Evolutionary conservation across 202 grass and related monocot genomes (phyloP).

Genomic region (Zizania palustris): DNA sequence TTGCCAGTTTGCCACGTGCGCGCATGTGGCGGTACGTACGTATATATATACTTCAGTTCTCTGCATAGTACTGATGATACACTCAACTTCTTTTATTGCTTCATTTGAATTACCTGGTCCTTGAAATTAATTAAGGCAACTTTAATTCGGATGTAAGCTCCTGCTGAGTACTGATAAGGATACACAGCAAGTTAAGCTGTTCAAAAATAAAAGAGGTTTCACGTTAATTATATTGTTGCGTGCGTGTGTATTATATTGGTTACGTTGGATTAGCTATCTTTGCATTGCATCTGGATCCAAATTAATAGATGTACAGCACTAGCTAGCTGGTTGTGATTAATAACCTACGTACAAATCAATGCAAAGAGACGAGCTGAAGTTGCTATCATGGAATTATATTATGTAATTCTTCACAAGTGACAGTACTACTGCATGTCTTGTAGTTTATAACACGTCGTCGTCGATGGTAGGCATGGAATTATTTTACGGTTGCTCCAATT

Average conservation of each 20-base stretch:
- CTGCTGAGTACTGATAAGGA: no score
- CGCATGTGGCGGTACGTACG: no score
- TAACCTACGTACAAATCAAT: not conserved
- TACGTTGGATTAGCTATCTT: not conserved
- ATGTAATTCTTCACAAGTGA: not conserved
- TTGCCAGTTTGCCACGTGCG: no score
- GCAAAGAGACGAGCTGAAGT: not conserved
- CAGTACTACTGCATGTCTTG: not conserved
- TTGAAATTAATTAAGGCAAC: no score
- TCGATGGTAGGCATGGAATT: slow-evolving; percentile 11
- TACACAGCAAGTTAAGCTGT: not conserved
- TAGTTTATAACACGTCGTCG: not conserved
- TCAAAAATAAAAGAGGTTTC: not conserved
- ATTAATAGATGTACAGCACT: not conserved
- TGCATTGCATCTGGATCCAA: not conserved
- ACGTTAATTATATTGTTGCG: not conserved
- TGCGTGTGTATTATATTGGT: not conserved
- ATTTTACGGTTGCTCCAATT: slow-evolving; percentile 34
- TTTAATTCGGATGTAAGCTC: no score
- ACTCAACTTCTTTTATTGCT: no score
- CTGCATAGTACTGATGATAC: no score
- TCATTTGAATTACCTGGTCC: no score
- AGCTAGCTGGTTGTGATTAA: no score
- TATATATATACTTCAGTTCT: no score
- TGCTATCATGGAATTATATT: not conserved